phyloP scores from a whole-genome alignment of 1,284 basidiomycete genomes.

The Cystobasidium pallidum region DNA sequence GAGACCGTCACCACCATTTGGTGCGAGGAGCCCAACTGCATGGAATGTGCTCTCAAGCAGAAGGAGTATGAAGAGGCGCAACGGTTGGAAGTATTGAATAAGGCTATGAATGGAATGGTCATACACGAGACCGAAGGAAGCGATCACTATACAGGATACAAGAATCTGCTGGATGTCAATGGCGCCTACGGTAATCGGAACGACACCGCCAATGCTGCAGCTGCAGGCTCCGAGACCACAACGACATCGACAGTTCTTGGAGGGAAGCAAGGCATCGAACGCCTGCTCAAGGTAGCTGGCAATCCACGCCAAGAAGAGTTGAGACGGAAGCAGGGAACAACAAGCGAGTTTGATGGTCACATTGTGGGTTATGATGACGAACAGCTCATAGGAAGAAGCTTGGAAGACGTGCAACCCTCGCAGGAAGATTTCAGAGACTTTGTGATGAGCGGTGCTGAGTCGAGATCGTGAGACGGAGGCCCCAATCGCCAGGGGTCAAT shows the following conservation, averaged over 20 bases:
- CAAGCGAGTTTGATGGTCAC: conserved; percentile 1
- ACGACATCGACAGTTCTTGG: background rate
- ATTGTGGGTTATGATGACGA: conserved; percentile 12
- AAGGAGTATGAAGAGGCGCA: conserved; percentile 34
- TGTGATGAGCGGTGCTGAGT: conserved; percentile 8
- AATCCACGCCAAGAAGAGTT: conserved; percentile 27
- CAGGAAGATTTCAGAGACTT: background rate
- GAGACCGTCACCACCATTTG: conserved; percentile 39
- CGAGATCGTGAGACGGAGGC: background rate
- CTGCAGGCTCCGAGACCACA: background rate
- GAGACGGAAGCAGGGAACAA: conserved; percentile 1
- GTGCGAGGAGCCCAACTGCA: conserved; percentile 41
- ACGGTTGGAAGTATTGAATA: background rate
- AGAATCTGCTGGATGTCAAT: conserved; percentile 22
- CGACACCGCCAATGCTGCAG: background rate
- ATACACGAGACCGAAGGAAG: conserved; percentile 32
- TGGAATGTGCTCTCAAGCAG: conserved; percentile 34
- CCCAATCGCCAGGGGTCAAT: too few relatives aligned
- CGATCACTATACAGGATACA: conserved; percentile 9
- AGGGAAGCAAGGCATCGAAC: conserved; percentile 15
- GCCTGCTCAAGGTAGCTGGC: conserved; percentile 26
- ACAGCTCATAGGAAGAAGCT: background rate
- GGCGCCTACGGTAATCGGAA: background rate
- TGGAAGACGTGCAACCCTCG: conserved; percentile 18
- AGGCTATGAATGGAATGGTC: conserved; percentile 31